Base-by-base conservation (phyloP, 2,329 filamentous ascomycete species). In the Gnomoniopsis smithogilvyi region DNA sequence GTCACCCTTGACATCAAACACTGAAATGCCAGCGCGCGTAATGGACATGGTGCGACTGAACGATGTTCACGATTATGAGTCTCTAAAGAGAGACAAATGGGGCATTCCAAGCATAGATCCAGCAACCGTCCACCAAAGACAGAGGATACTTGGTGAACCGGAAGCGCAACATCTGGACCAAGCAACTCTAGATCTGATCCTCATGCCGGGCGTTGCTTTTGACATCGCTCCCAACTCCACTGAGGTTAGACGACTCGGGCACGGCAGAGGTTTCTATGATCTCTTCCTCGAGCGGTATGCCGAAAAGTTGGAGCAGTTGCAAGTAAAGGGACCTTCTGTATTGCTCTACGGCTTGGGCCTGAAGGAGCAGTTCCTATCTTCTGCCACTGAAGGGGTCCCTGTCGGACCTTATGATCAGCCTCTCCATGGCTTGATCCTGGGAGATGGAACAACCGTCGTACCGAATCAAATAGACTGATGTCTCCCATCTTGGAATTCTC, bases 211-310 rank as follows among this genome's bases (percentile, higher is more conserved):
- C 14, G 90, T 99, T 68, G 94, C 92, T 3, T 99, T 99, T 73
- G 93, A 97, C 72, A 66, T 79, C 53, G 80, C 85, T 61, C 72
- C 75, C 15, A 69, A 74, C 12, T 74, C 74, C 24, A 79, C 79
- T 3, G 77, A 76, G 14, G 82, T 95, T 62, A 84, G 88, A 65
- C 84, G 95, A 66, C 81, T 98, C 21, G 95, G 95, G 45, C 95
- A 99, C 73, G 95, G 95, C 58, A 96, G 92, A 73, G 95, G 95
- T 34, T 99, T 96, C 76, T 99, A 99, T 79, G 95, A 99, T 77
- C 90, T 87, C 73, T 99, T 96, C 73, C 76, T 99, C 70, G 85
- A 88, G 68, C 85, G 88, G 66, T 96, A 93, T 67, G 72, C 76
- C 54, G 70, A 81, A 72, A 81, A 73, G 72, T 26, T 63, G 36